Conservation (phyloP, 352 stramenopile genomes). For the Globisporangium viniferum region DNA sequence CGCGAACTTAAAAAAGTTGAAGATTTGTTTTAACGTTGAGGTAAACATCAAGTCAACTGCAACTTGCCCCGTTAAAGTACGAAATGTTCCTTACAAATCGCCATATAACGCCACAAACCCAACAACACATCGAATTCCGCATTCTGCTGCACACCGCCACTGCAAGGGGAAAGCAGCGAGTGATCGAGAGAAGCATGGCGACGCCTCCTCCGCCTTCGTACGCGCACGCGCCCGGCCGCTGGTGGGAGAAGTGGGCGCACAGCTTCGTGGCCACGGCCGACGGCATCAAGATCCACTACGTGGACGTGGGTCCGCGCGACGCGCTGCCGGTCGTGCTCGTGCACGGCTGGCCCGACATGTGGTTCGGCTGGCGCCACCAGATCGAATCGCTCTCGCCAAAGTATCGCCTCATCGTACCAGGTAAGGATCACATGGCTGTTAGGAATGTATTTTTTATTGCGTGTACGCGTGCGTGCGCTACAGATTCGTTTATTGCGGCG, state of each 20-base stretch:
- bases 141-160: neutral
- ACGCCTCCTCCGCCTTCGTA: slow-evolving; percentile 7
- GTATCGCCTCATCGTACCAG: slow-evolving; percentile 59
- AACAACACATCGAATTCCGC: neutral
- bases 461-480: neutral
- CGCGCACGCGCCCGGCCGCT: slow-evolving; percentile 13
- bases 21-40: neutral
- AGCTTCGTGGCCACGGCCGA: slow-evolving; percentile 27
- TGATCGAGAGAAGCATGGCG: neutral
- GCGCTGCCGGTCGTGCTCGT: slow-evolving; percentile 56
- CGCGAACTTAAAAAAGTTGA: neutral
- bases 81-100: neutral
- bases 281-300: slow-evolving; percentile 48
- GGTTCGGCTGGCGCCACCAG: slow-evolving; percentile 71
- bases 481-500: neutral
- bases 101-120: neutral
- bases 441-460: neutral
- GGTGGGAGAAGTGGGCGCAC: slow-evolving; percentile 34
- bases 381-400: slow-evolving; percentile 41
- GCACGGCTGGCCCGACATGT: slow-evolving; percentile 75
- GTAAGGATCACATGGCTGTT: slow-evolving; percentile 3
- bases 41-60: slow-evolving; percentile 6
- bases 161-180: neutral
- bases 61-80: slow-evolving; percentile 6
- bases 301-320: slow-evolving; percentile 50